These are phyloP conservation scores for Stentor roeselii DNA, from an alignment of 73 alveolate species.

Conservation along the genomic window DNA sequence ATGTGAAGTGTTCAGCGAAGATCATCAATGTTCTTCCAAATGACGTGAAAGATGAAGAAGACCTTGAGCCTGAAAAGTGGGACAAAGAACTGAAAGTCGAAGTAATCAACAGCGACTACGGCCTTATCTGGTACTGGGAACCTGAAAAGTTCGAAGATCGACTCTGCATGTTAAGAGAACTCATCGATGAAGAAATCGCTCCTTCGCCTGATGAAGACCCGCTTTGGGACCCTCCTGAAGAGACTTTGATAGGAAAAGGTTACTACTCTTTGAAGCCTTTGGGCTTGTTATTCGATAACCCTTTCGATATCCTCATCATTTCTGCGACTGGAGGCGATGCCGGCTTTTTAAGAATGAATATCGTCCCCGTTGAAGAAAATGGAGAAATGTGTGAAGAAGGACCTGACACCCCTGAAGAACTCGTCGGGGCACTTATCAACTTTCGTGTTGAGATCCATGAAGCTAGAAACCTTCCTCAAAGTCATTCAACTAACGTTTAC, in stretches of 20 bases:
- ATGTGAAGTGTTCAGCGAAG: neutral
- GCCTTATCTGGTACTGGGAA: constrained; percentile 67
- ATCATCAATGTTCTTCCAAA: constrained; percentile 33
- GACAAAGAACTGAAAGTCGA: constrained; percentile 45
- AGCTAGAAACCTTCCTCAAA: constrained; percentile 10
- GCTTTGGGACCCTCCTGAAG: constrained; percentile 80
- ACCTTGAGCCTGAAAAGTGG: constrained; percentile 37
- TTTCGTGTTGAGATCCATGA: neutral
- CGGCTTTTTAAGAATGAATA: constrained; percentile 40
- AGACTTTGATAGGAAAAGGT: neutral
- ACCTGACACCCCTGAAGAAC: constrained; percentile 52
- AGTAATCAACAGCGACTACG: constrained; percentile 71
- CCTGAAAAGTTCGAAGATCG: constrained; percentile 72
- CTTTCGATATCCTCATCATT: neutral
- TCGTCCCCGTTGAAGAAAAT: constrained; percentile 54
- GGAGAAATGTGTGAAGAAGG: constrained; percentile 38
- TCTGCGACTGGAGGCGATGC: constrained; percentile 29
- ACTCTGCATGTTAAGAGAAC: constrained; percentile 63
- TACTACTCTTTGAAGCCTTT: neutral
- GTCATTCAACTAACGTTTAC: constrained; percentile 3
- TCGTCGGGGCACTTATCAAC: neutral
- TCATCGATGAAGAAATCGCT: constrained; percentile 29
- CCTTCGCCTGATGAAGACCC: constrained; percentile 77
- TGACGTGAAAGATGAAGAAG: constrained; percentile 35
- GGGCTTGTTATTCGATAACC: neutral